Base-by-base conservation (phyloP, 495 filamentous ascomycete genomes). In the Podospora pseudopauciseta region DNA sequence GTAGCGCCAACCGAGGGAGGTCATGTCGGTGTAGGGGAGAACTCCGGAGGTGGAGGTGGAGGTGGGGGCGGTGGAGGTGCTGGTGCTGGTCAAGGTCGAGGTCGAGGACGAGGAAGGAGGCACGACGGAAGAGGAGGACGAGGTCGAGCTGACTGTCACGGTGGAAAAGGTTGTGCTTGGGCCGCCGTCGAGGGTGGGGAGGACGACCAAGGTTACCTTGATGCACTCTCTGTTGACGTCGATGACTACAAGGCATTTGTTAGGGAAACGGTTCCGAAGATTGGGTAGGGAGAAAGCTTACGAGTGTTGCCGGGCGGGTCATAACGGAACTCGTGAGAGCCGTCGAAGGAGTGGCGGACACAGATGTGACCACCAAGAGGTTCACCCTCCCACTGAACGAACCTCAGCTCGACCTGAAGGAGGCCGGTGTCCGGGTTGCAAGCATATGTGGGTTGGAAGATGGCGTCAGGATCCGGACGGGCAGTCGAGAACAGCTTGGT, bases 401-500 rank as follows among this genome's bases (percentile, higher is more conserved):
- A 77, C 19, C 61, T 56, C 28, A 85, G 71, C 65, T 85, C 75
- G 19, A 78, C 74, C 68, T 86, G 84, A 7, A 82, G 67, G 26
- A 69, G 72, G 58, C 80, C 81, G 32, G 80, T 82, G 65, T 81
- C 80, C 7, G 81, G 83, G 72, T 86, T 80, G 68, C 85, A 86
- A 57, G 80, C 82, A 60, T 83, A 82, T 5, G 74, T 77, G 9
- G 83, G 81, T 53, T 84, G 72, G 63, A 83, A 86, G 63, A 80
- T 63, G 11, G 84, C 84, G 0, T 78, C 71, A 19, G 81, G 78
- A 55, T 86, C 82, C 27, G 76, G 74, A 6, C 84, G 80, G 16
- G 80, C 78, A 1, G 85, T 86, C 80, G 84, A 81, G 74, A 86
- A 87, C 72, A 86, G 73, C 71, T 87, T 86, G 19, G 83, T 85